Evolutionary conservation across 495 filamentous ascomycete genomes (phyloP).

Genomic region (Penicillium cinerascens): DNA sequence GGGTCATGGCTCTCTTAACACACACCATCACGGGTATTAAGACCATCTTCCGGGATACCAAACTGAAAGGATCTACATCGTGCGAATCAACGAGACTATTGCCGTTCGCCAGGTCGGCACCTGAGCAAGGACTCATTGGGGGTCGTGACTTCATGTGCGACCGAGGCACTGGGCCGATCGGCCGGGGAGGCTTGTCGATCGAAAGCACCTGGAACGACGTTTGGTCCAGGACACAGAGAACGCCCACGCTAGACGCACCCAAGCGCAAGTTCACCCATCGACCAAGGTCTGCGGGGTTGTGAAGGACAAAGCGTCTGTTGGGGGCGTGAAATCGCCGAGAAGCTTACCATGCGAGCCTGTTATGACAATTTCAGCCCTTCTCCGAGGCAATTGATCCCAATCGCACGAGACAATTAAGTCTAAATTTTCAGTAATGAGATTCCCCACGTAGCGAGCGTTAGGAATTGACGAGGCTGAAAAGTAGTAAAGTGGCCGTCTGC

Average conservation of each 20-base stretch:
- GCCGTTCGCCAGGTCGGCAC: constrained; percentile 2
- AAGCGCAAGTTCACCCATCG: not conserved
- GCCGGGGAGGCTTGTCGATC: constrained; percentile 19
- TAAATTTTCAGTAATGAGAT: not conserved
- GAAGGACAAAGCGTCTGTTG: constrained; percentile 20
- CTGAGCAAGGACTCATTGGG: constrained; percentile 5
- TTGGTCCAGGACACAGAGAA: constrained; percentile 2
- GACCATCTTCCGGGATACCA: not conserved
- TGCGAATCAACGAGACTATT: not conserved
- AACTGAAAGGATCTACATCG: not conserved
- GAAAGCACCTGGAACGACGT: constrained; percentile 9
- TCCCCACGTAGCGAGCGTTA: not conserved
- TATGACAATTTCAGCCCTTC: not conserved
- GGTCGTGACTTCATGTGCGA: constrained; percentile 22
- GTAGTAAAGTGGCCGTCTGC: not conserved
- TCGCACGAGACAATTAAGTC: constrained; percentile 1
- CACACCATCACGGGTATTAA: not conserved
- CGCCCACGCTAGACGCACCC: constrained; percentile 2
- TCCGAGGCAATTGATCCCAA: constrained; percentile 11
- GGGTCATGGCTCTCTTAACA: constrained; percentile 4
- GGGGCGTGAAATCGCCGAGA: not conserved
- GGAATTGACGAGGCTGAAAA: not conserved
- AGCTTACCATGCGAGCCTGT: not conserved
- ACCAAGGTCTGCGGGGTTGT: constrained; percentile 14
- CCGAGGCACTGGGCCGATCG: constrained; percentile 21